Base-by-base conservation (phyloP, 257 asterid genomes). In the Solanum ossicruentum region DNA sequence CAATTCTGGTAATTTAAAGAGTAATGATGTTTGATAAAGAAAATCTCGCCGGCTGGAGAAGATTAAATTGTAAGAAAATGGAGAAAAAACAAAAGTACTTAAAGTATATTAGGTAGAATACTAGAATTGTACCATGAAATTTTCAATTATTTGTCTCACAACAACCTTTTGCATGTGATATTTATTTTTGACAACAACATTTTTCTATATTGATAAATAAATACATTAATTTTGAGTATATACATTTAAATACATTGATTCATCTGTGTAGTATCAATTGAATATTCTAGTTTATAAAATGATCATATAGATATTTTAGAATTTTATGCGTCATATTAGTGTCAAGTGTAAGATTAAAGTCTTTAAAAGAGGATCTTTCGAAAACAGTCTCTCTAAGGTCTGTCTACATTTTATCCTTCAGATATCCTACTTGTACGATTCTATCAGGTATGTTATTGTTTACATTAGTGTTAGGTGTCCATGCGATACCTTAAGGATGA, bases 21-120 rank as follows among this genome's bases (percentile, higher is more conserved):
- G 85, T n/a, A 20, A 78, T 12, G 56, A 72, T 49, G 63, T 70
- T 65, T 69, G 58, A 45, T 43, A 39, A 56, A 78, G 41, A 84
- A 84, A 80, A 60, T 45, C 32, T 81, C 67, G 71, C 79, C 88
- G 13, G 84, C 81, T 3, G 36, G 41, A 75, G 8, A 75, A 7
- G 15, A 10, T 75, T 75, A 28, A 23, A 49, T 75, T 75, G 60
- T 7, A 7, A 49, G 45, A 5, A 75, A 49, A 23, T 49, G 39
- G 61, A 49, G 81, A 7, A 75, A 26, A 23, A 13, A 16, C 12
- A 7, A 45, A 8, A 20, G 36, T 32, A 32, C 3, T 32, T 3
- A 32, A 32, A 28, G 32, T 28, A 28, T 28, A 28, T 28, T 32
- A 32, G 36, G 36, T 32, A 32, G 36, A 32, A 32, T 32, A 32